Base-by-base conservation (phyloP, 805 yeast species). In the Candida koratica region DNA sequence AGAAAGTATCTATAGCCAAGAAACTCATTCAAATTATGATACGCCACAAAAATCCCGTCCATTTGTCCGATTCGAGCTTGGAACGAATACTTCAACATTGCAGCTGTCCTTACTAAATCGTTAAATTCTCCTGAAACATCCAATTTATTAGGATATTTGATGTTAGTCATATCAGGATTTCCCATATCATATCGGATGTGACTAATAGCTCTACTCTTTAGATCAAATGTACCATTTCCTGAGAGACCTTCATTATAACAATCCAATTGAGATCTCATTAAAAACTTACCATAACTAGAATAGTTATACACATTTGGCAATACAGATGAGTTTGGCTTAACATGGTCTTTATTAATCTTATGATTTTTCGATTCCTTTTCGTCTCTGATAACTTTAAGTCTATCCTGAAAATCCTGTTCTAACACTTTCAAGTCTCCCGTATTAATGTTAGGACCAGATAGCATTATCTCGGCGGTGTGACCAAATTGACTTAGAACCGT, bases 1-100 rank as follows among this genome's bases (percentile, higher is more conserved):
- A 95, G 89, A 18, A 90, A 55, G 56, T 90, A 90, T 56, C 88
- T 90, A 58, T 88, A 93, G 3, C 97, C 98, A 59, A 90, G 86
- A 48, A 89, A 74, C 32, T 78, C 65, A 19, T 75, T 69, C 34
- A 87, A 73, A 55, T 89, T 90, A 57, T 90, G 98, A 56, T 81
- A 90, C 0, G 96, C 96, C 11, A 90, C 70, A 47, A 85, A 87
- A 2, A 93, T 86, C 5, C 98, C 98, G 58, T 89, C 97, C 97
- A 93, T 90, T 49, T 84, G 79, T 3, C 97, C 98, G 27, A 90
- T 84, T 43, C 97, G 70, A 0, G 96, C 97, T 58, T 93, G 97
- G 46, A 90, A 67, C 2, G 84, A 74, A 53, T 90, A 90, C 60
- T 90, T 90, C 47, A 90, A 64, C 60, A 90, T 60, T 0, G 93